These are phyloP conservation scores for Populus deltoides DNA, from an alignment of 345 rosid species.

Conservation along the genomic window DNA sequence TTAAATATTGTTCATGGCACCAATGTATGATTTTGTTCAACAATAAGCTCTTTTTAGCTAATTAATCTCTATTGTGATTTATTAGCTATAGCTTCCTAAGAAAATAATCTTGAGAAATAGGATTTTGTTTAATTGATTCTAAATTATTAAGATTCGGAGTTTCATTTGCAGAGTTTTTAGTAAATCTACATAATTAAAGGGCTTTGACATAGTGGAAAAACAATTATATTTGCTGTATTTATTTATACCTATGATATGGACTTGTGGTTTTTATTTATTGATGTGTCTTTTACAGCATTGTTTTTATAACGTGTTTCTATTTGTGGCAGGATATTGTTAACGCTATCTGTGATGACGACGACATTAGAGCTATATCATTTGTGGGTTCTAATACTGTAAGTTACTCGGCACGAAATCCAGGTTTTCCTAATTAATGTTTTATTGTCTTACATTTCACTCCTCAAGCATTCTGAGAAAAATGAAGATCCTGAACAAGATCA, in stretches of 20 bases:
- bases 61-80: background rate
- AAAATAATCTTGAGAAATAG: background rate
- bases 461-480: background rate
- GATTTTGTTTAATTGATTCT: background rate
- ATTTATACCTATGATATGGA: background rate
- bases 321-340: constrained; percentile 75
- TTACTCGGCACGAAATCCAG: background rate
- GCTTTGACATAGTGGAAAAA: background rate
- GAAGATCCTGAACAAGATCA: background rate
- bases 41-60: background rate
- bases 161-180: background rate
- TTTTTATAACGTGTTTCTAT: constrained; percentile 12
- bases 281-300: background rate
- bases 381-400: constrained; percentile 95
- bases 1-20: constrained; percentile 91
- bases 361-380: constrained; percentile 84
- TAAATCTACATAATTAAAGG: background rate
- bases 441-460: background rate
- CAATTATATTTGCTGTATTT: background rate
- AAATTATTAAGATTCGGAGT: background rate
- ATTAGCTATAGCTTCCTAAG: background rate
- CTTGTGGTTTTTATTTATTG: background rate
- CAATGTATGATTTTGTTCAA: constrained; percentile 45
- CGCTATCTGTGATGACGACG: constrained; percentile 85
- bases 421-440: background rate